Evolutionary conservation across 2,329 filamentous ascomycete genomes (phyloP), one percentile per base, ranked within the genome.

Genomic region (Penicillium sp.): DNA sequence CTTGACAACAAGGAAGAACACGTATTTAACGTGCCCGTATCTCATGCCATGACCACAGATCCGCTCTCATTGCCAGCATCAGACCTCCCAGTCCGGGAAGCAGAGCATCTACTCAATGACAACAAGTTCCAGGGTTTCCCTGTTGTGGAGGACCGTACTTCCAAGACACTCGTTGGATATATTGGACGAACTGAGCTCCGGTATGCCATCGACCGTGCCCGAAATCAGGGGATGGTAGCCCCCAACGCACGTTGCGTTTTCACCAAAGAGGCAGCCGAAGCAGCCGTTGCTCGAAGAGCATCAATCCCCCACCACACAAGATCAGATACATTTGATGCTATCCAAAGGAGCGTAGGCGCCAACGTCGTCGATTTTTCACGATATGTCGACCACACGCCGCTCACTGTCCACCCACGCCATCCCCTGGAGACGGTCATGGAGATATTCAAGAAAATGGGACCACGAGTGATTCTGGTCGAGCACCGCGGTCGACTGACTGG

Each of bases 381-480:
- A 45, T 97, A 93, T 68, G 87, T 96, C 49, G 93, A 99, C 70
- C 83, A 87, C 8, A 96, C 92, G 0, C 94, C 94, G 0, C 85
- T 99, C 2, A 90, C 92, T 0, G 92, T 92, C 1, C 94, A 99
- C 68, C 94, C 94, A 0, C 86, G 91, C 1, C 84, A 97, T 1
- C 90, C 93, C 0, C 85, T 99, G 0, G 94, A 99, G 75, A 99
- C 94, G 0, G 93, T 96, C 31, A 97, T 99, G 92, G 94, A 99
- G 69, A 81, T 99, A 10, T 99, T 99, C 80, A 93, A 93, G 72
- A 99, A 97, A 77, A 95, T 99, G 71, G 94, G 94, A 0, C 94
- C 93, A 0, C 85, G 94, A 1, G 92, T 97, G 5, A 93, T 99
- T 47, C 81, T 99, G 3, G 88, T 97, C 38, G 94, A 99, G 72